phyloP scores from a whole-genome alignment of 352 stramenopile genomes.

The Pythium vanterpoolii region DNA sequence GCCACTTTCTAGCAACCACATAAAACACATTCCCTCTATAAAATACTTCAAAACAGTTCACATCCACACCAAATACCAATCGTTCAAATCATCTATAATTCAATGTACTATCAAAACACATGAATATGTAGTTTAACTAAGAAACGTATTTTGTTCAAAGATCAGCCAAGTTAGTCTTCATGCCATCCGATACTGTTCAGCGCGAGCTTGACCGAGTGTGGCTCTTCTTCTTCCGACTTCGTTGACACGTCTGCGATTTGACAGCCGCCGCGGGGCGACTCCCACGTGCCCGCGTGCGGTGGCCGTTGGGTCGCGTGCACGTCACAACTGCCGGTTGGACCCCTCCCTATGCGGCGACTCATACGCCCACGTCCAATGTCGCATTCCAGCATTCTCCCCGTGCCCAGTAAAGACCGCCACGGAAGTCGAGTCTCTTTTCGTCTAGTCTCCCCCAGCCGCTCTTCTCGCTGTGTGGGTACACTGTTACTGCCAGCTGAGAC shows the following conservation, averaged over 20 bases:
- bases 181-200: neutral
- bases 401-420: no score
- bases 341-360: no score
- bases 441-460: no score
- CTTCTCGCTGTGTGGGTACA: neutral
- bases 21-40: no score
- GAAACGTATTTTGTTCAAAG: neutral
- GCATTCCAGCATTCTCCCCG: constrained; percentile 9
- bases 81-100: neutral
- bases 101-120: neutral
- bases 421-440: no score
- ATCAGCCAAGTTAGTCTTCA: neutral
- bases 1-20: no score
- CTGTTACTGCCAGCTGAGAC: no score
- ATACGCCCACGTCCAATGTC: no score
- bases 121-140: neutral
- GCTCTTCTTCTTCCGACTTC: neutral
- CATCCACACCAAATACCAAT: no score
- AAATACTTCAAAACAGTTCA: no score
- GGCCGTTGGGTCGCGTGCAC: neutral
- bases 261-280: neutral
- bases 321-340: neutral
- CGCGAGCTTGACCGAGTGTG: neutral
- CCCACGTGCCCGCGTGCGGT: neutral
- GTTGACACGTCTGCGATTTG: constrained; percentile 14